Evolutionary conservation across 148 eudicot species (phyloP).

Genomic region (Chenopodium formosanum): DNA sequence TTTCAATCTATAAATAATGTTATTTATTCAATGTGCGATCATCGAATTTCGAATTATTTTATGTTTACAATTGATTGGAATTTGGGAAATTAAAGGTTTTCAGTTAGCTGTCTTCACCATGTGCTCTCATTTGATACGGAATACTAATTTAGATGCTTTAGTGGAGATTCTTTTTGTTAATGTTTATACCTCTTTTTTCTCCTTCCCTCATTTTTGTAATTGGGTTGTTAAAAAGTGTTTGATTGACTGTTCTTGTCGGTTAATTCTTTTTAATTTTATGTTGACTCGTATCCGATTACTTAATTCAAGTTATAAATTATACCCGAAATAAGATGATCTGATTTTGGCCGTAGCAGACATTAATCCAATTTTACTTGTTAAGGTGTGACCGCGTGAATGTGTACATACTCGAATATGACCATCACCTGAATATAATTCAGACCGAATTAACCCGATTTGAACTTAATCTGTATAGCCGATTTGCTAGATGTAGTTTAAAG

Average conservation of each 20-base stretch:
- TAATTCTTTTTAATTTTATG: neutral
- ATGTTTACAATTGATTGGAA: conserved; percentile 6
- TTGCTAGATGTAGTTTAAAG: neutral
- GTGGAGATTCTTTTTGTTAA: conserved; percentile 17
- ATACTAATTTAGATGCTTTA: neutral
- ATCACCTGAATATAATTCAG: neutral
- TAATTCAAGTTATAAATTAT: too few relatives aligned
- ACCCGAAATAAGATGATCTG: neutral
- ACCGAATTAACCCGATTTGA: neutral
- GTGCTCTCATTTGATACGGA: conserved; percentile 10
- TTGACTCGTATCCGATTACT: neutral
- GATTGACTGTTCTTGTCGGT: conserved; percentile 20
- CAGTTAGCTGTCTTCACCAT: conserved; percentile 14
- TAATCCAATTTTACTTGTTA: neutral
- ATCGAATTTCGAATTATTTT: conserved; percentile 1
- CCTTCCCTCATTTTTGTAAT: neutral
- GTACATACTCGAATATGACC: too few relatives aligned
- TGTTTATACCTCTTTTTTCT: conserved; percentile 2
- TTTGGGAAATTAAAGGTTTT: conserved; percentile 4
- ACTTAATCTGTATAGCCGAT: neutral
- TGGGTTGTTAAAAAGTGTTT: conserved; percentile 15
- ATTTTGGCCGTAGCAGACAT: neutral
- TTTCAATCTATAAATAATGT: neutral
- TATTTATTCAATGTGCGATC: conserved; percentile 10
- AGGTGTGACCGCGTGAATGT: neutral